These are phyloP conservation scores for Termitomyces sp. DNA, from an alignment of 768 basidiomycete genomes.

Conservation along the genomic window DNA sequence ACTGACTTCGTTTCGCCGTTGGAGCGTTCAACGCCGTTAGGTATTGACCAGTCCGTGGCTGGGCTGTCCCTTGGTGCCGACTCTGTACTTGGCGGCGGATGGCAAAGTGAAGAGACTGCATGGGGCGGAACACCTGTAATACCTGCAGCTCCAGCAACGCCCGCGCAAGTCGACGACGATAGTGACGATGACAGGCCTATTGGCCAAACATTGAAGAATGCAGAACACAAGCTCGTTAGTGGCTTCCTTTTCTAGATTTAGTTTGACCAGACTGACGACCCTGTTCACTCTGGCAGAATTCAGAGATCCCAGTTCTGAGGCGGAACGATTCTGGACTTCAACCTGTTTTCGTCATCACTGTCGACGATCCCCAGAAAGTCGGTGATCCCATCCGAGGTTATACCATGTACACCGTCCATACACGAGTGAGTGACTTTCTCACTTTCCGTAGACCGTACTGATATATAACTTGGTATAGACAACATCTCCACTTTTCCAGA, in stretches of 20 bases:
- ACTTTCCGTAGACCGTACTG: background rate
- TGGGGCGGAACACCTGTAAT: slow-evolving; percentile 29
- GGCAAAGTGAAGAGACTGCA: slow-evolving; percentile 50
- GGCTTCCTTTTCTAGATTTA: background rate
- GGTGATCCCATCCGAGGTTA: slow-evolving; percentile 94
- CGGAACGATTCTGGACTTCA: slow-evolving; percentile 49
- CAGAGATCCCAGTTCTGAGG: slow-evolving; percentile 15
- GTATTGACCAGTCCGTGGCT: slow-evolving; percentile 34
- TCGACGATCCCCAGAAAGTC: slow-evolving; percentile 96
- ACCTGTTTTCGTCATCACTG: slow-evolving; percentile 80
- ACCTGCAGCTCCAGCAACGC: background rate
- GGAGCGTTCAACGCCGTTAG: slow-evolving; percentile 24
- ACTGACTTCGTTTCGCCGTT: slow-evolving; percentile 36
- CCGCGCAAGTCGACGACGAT: slow-evolving; percentile 46
- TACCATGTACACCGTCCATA: slow-evolving; percentile 96
- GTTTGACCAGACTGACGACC: background rate
- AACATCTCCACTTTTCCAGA: slow-evolving; percentile 79
- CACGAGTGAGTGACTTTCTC: slow-evolving; percentile 52
- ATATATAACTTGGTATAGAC: slow-evolving; percentile 46
- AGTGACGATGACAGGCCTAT: slow-evolving; percentile 72
- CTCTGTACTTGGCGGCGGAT: slow-evolving; percentile 37
- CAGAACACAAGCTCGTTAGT: slow-evolving; percentile 29
- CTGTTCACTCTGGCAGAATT: slow-evolving; percentile 6
- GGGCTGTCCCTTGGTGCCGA: slow-evolving; percentile 39
- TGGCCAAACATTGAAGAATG: slow-evolving; percentile 42